Evolutionary conservation across 2,329 filamentous ascomycete species (phyloP).

Genomic region (Neofusicoccum umdonicola): DNA sequence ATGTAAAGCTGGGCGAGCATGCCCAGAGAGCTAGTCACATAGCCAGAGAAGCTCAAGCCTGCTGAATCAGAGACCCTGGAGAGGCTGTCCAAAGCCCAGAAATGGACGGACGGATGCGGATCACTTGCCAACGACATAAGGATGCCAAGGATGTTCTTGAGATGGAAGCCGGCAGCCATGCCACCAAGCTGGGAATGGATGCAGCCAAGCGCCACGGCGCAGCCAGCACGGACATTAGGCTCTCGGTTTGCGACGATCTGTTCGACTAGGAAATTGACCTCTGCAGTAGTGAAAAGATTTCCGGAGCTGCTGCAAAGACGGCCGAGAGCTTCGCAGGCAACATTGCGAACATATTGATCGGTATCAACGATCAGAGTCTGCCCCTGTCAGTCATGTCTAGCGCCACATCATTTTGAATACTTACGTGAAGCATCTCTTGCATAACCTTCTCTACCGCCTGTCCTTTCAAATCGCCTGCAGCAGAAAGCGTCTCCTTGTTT

Average conservation of each 20-base stretch:
- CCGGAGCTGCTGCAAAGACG: conserved; percentile 82
- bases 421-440: conserved; percentile 71
- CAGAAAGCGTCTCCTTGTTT: conserved; percentile 72
- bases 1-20: conserved; percentile 94
- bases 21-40: conserved; percentile 84
- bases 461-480: conserved; percentile 70
- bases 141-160: conserved; percentile 96
- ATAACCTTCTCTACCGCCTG: conserved; percentile 72
- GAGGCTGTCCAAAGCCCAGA: conserved; percentile 90
- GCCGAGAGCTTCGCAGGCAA: conserved; percentile 82
- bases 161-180: conserved; percentile 93
- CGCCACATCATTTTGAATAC: conserved; percentile 38
- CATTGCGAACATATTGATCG: conserved; percentile 80
- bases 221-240: conserved; percentile 88
- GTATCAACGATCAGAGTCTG: conserved; percentile 73
- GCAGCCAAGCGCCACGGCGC: conserved; percentile 86
- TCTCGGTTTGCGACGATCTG: conserved; percentile 93
- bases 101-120: conserved; percentile 91
- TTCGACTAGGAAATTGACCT: conserved; percentile 89
- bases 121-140: conserved; percentile 97
- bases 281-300: conserved; percentile 81
- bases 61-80: conserved; percentile 86
- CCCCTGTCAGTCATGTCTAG: conserved; percentile 8
- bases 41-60: conserved; percentile 85
- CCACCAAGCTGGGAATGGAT: conserved; percentile 95